Evolutionary conservation across 139 green algal species (phyloP).

Genomic region (Chlorella sp.): DNA sequence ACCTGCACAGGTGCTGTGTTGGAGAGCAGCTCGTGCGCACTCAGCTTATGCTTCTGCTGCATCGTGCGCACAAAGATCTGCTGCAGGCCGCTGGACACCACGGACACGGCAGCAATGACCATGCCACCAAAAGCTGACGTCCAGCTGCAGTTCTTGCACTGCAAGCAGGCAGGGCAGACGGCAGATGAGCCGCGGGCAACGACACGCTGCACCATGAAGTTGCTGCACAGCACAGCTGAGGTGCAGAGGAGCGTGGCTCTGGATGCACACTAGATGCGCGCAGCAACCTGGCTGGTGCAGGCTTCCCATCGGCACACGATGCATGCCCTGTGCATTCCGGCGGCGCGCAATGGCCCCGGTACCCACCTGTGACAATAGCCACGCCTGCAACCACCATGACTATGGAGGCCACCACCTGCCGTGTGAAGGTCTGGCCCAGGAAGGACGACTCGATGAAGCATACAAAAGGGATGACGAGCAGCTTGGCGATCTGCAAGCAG

Average conservation of each 20-base stretch:
- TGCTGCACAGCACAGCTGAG: no score
- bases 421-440: slow-evolving; percentile 69
- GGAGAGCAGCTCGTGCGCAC: slow-evolving; percentile 83
- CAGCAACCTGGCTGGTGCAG: no score
- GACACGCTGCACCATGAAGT: no score
- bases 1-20: slow-evolving; percentile 87
- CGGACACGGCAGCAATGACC: slow-evolving; percentile 76
- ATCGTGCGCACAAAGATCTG: slow-evolving; percentile 92
- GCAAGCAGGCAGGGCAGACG: no score
- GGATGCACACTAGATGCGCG: no score
- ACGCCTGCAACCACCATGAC: slow-evolving; percentile 82
- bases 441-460: slow-evolving; percentile 87
- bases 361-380: slow-evolving; percentile 60
- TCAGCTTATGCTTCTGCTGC: slow-evolving; percentile 83
- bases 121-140: slow-evolving; percentile 70
- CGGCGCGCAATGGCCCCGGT: no score
- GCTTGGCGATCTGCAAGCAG: slow-evolving; percentile 82
- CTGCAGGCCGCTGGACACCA: slow-evolving; percentile 88
- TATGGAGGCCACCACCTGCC: slow-evolving; percentile 61
- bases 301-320: no score
- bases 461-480: slow-evolving; percentile 95
- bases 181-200: no score
- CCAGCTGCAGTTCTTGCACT: slow-evolving; percentile 83
- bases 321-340: no score
- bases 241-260: no score